These are phyloP conservation scores for Murraya paniculata DNA, from an alignment of 345 rosid genomes.

Conservation along the genomic window DNA sequence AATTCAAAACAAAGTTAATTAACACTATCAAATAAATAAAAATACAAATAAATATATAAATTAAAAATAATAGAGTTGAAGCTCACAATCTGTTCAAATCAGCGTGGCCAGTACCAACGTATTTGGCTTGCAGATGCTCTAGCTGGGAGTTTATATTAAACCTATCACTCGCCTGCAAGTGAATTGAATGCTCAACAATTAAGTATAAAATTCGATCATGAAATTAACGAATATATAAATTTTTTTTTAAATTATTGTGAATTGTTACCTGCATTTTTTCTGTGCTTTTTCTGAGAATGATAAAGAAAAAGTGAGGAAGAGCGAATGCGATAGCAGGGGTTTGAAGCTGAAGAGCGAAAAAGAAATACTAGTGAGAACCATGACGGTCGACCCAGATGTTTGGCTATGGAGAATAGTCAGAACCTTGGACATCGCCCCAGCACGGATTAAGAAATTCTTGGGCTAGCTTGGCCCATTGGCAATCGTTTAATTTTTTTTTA, in stretches of 20 bases:
- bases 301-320: neutral
- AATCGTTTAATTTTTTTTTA: too few relatives aligned
- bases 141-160: slow-evolving; percentile 98
- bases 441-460: neutral
- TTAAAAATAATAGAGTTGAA: neutral
- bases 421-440: neutral
- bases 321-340: neutral
- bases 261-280: neutral
- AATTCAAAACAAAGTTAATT: neutral
- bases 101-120: slow-evolving; percentile 94
- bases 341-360: neutral
- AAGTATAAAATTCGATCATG: neutral
- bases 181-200: neutral
- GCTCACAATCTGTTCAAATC: slow-evolving; percentile 91
- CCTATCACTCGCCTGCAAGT: slow-evolving; percentile 90
- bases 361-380: neutral
- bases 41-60: slow-evolving; percentile 54
- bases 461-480: neutral
- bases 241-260: too few relatives aligned
- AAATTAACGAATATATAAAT: neutral
- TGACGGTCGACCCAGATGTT: neutral
- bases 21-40: neutral
- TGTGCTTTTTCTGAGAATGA: neutral
- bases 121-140: slow-evolving; percentile 97
- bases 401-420: neutral